Evolutionary conservation across 345 rosid genomes (phyloP), one percentile per base, ranked within the genome.

Genomic region (Dipteronia dyeriana): DNA sequence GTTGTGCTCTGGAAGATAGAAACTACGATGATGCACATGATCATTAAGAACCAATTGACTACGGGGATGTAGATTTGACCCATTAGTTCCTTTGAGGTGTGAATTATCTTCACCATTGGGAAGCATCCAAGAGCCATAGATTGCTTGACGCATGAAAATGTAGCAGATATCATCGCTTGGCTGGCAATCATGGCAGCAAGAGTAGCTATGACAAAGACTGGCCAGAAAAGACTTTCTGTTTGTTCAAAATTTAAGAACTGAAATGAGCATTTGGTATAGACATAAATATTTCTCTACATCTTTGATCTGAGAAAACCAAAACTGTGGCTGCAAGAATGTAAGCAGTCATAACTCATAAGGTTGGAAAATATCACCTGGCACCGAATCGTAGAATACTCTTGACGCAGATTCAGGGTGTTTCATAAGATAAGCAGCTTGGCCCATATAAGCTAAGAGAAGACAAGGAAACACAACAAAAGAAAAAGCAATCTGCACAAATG

Each of bases 111-210:
- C 89, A 96, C 65, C 87, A 94, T 89, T 0, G 99, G 98, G 85
- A 95, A 96, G 88, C 98, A 93, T 73, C 97, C 99, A 2, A 96
- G 98, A 76, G 99, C 97, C 97, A 92, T 96, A 41, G 98, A 86
- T 73, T 96, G 99, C 82, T 96, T 96, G 45, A 92, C 93, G 9
- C 97, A 96, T 22, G 98, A 96, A 83, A 93, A 96, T 62, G 99
- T 93, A 41, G 99, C 99, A 51, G 99, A 96, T 76, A 96, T 96
- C 99, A 96, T 96, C n/a, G 97, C 98, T 86, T 96, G 99, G 82
- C 99, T 96, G 34, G 99, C 97, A 78, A 96, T 96, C 92, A 87
- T 91, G 20, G 99, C 98, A 3, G 99, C 98, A 12, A 93, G 75
- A 16, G 98, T 85, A 38, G 99, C 99, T 67, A 93, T 66, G 73